Conservation (phyloP, 805 yeast genomes). For the Candida hungchunana region DNA sequence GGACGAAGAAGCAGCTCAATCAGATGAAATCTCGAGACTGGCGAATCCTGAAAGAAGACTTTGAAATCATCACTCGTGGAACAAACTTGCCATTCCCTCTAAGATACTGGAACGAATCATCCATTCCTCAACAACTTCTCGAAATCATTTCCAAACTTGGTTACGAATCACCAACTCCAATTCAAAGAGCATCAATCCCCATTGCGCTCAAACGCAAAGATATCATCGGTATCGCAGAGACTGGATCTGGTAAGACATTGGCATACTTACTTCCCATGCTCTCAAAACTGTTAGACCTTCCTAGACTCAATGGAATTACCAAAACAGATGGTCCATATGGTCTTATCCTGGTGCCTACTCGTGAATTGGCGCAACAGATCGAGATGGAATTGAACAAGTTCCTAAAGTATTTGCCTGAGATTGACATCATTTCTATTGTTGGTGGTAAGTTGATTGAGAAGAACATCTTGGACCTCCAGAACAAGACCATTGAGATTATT, state of each 20-base stretch:
- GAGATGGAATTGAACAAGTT: constrained; percentile 59
- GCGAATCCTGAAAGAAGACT: constrained; percentile 82
- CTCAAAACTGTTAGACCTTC: constrained; percentile 45
- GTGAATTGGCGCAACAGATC: constrained; percentile 90
- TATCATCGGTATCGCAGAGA: constrained; percentile 86
- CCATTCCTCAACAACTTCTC: constrained; percentile 40
- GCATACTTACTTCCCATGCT: constrained; percentile 76
- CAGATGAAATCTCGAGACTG: constrained; percentile 84
- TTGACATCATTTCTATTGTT: constrained; percentile 60
- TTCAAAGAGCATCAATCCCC: constrained; percentile 87
- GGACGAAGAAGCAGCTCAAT: constrained; percentile 62
- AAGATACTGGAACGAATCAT: constrained; percentile 68
- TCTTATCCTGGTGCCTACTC: constrained; percentile 81
- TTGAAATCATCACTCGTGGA: constrained; percentile 54
- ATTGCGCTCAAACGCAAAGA: constrained; percentile 56
- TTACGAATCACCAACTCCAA: constrained; percentile 76
- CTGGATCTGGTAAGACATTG: constrained; percentile 94
- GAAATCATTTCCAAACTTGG: constrained; percentile 37
- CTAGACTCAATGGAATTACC: constrained; percentile 42
- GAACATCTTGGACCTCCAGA: constrained; percentile 53
- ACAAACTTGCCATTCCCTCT: constrained; percentile 48
- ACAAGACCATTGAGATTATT: constrained; percentile 39
- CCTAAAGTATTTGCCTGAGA: constrained; percentile 35
- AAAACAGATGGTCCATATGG: constrained; percentile 66
- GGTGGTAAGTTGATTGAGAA: constrained; percentile 89